phyloP scores from a whole-genome alignment of 2,329 filamentous ascomycete genomes.

The Colletotrichum noveboracense region DNA sequence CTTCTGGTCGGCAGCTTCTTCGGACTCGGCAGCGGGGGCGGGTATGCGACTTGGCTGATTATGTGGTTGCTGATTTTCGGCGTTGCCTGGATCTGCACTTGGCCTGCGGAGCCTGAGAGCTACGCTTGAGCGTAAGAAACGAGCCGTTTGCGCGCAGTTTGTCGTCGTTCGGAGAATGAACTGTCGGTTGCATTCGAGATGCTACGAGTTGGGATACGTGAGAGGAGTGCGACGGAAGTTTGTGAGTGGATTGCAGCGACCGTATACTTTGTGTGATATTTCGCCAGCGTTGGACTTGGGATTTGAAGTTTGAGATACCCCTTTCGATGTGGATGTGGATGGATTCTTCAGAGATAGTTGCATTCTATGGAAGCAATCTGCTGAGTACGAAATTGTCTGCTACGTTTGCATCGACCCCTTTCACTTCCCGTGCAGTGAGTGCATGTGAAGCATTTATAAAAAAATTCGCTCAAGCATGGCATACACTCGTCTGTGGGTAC shows the following conservation, averaged over 20 bases:
- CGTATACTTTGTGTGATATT: background rate
- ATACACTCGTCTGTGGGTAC: background rate
- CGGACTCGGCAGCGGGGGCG: background rate
- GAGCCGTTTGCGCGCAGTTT: no score
- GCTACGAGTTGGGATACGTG: background rate
- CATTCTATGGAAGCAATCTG: background rate
- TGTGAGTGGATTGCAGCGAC: background rate
- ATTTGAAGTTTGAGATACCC: constrained; percentile 8
- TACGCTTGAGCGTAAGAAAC: background rate
- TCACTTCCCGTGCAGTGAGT: background rate
- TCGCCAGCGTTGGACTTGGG: background rate
- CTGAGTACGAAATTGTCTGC: background rate
- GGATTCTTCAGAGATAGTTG: background rate
- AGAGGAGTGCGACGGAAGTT: background rate
- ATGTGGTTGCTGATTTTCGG: constrained; percentile 18
- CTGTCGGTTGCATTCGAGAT: background rate
- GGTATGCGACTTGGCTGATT: constrained; percentile 2
- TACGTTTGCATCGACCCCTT: rapidly evolving
- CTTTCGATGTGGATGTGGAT: background rate
- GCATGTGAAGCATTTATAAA: background rate
- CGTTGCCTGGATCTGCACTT: constrained; percentile 12
- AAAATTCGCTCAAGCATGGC: no score
- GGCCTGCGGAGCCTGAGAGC: constrained; percentile 10
- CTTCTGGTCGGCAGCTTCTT: constrained; percentile 2
- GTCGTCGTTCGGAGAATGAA: no score